These are phyloP conservation scores for Euryodendron excelsum DNA, from an alignment of 148 eudicot genomes.

Conservation along the genomic window DNA sequence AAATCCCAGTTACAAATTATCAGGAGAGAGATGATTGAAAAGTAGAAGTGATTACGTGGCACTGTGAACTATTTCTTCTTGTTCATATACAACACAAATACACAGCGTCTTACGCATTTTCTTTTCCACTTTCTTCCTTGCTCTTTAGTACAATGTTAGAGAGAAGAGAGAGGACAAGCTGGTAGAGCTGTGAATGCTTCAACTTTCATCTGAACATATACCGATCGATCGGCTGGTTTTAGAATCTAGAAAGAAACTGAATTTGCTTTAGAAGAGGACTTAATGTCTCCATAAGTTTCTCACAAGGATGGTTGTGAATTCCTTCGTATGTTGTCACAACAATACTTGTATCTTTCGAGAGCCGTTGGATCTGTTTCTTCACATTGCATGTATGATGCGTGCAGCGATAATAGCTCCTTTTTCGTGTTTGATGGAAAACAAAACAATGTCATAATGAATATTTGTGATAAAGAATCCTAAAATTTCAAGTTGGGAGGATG, in stretches of 20 bases:
- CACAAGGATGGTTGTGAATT: constrained; percentile 92
- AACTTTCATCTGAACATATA: neutral
- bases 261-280: constrained; percentile 87
- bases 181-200: neutral
- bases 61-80: neutral
- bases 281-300: constrained; percentile 89
- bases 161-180: constrained; percentile 4
- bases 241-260: constrained; percentile 85
- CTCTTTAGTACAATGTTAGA: neutral
- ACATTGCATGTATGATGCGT: constrained; percentile 96
- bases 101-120: neutral
- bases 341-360: constrained; percentile 65
- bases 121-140: neutral
- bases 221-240: neutral
- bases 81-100: neutral
- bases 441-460: neutral
- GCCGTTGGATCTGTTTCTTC: constrained; percentile 96
- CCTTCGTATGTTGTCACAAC: constrained; percentile 96
- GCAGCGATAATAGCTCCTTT: constrained; percentile 94
- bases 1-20: neutral
- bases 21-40: neutral
- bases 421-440: neutral
- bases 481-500: too few relatives aligned
- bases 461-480: neutral
- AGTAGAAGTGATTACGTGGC: neutral